These are phyloP conservation scores for Hymenoscyphus infarciens DNA, from an alignment of 2,329 filamentous ascomycete species.

Conservation along the genomic window DNA sequence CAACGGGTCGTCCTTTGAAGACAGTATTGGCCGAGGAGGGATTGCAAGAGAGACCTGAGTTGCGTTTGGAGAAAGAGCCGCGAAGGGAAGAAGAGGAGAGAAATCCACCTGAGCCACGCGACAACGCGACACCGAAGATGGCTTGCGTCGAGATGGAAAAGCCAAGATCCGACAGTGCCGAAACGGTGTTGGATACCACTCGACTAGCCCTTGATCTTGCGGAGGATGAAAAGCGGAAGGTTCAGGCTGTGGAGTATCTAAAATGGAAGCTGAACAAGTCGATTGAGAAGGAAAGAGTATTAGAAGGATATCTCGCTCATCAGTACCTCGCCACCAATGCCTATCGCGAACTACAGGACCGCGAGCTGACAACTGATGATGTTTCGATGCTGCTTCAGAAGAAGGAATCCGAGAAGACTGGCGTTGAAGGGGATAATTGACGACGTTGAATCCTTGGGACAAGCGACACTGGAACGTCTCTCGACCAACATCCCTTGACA, in stretches of 20 bases:
- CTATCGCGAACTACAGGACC: neutral
- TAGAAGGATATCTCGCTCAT: neutral
- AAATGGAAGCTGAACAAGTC: neutral
- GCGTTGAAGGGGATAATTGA: no score
- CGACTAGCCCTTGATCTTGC: neutral
- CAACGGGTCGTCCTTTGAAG: no score
- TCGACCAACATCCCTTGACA: neutral
- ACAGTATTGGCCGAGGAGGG: no score
- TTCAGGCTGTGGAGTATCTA: neutral
- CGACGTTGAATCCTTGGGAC: no score
- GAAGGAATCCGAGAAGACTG: neutral
- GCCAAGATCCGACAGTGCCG: neutral
- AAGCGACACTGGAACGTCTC: neutral
- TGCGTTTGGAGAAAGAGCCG: neutral
- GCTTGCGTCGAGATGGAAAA: neutral
- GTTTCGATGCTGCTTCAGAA: neutral
- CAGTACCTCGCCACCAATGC: neutral
- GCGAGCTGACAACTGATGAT: neutral
- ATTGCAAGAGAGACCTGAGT: neutral
- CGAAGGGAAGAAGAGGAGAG: neutral
- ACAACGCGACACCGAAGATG: neutral
- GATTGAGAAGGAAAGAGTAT: neutral
- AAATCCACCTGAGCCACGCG: neutral
- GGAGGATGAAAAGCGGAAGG: neutral
- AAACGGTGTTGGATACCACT: neutral